Percentiles rank a stretch among this genome's conserved stretches.
Evolutionary conservation across 805 yeast genomes (phyloP).

Genomic region (Wickerhamiella australiensis): DNA sequence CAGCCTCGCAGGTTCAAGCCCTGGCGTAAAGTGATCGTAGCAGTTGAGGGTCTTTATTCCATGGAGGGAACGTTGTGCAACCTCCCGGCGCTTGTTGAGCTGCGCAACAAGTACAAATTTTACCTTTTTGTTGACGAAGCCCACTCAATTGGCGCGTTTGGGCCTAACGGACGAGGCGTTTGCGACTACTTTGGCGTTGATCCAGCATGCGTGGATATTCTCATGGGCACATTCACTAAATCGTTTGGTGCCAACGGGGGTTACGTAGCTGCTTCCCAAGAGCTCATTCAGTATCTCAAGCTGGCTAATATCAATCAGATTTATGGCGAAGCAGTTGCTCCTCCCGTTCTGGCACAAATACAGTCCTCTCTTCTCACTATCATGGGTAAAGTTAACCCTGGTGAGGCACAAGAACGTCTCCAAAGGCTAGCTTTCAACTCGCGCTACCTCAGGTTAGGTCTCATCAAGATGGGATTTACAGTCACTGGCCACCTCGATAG

Average conservation of each 20-base stretch:
- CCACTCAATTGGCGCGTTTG: conserved; percentile 98
- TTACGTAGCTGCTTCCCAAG: conserved; percentile 65
- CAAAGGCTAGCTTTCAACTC: conserved; percentile 93
- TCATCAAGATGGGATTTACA: conserved; percentile 85
- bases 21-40: conserved; percentile 67
- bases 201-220: conserved; percentile 64
- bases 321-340: conserved; percentile 77
- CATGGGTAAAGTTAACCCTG: conserved; percentile 72
- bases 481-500: conserved; percentile 93
- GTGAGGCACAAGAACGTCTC: conserved; percentile 85
- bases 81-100: conserved; percentile 58
- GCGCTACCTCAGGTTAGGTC: conserved; percentile 79
- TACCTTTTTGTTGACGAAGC: conserved; percentile 94
- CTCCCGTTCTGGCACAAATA: conserved; percentile 84
- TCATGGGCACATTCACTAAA: conserved; percentile 97
- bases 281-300: conserved; percentile 61
- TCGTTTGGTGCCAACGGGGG: conserved; percentile 99
- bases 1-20: conserved; percentile 96
- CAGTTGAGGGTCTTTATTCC: conserved; percentile 85
- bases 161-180: conserved; percentile 86
- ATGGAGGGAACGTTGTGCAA: conserved; percentile 68
- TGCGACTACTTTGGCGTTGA: conserved; percentile 83
- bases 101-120: conserved; percentile 76
- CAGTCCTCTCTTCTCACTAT: conserved; percentile 67
- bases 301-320: conserved; percentile 56